Percentiles rank a stretch among this genome's conserved stretches.
phyloP scores from a whole-genome alignment of 352 stramenopile genomes.

The Globisporangium lucens region DNA sequence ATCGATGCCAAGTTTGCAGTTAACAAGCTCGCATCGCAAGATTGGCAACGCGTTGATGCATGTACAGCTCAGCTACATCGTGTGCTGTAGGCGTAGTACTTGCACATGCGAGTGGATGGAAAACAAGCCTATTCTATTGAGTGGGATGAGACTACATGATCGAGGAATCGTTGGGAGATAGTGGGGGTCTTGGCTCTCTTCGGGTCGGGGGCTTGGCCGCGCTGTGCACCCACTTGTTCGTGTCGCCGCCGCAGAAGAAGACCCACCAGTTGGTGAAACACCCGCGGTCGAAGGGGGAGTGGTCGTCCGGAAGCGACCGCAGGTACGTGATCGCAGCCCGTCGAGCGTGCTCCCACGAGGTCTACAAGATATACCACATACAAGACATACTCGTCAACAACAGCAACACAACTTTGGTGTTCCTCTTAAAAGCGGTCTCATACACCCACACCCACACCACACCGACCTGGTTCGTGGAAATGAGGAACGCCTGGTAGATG shows the following conservation, averaged over 20 bases:
- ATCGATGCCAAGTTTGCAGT: too few relatives aligned
- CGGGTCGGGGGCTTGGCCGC: constrained; percentile 4
- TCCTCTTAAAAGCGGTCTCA: neutral
- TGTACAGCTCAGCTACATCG: neutral
- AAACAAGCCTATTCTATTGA: neutral
- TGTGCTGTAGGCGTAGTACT: neutral
- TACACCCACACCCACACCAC: neutral
- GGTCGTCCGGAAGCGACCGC: constrained; percentile 48
- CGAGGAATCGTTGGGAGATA: constrained; percentile 2
- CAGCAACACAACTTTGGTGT: neutral
- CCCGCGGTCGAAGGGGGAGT: constrained; percentile 67
- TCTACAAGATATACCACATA: constrained; percentile 19
- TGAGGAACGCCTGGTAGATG: constrained; percentile 65
- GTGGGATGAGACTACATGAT: constrained; percentile 1
- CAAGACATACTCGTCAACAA: neutral
- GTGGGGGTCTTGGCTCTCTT: neutral
- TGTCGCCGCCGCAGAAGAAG: constrained; percentile 44
- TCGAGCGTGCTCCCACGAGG: constrained; percentile 74
- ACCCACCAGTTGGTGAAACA: constrained; percentile 57
- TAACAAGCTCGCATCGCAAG: neutral
- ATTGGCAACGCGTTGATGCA: neutral
- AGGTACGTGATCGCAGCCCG: constrained; percentile 75
- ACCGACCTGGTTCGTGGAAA: constrained; percentile 60
- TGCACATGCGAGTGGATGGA: neutral
- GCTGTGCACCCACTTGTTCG: constrained; percentile 63